phyloP scores from a whole-genome alignment of 108 stramenopile genomes.

The Schizochytrium sp. region DNA sequence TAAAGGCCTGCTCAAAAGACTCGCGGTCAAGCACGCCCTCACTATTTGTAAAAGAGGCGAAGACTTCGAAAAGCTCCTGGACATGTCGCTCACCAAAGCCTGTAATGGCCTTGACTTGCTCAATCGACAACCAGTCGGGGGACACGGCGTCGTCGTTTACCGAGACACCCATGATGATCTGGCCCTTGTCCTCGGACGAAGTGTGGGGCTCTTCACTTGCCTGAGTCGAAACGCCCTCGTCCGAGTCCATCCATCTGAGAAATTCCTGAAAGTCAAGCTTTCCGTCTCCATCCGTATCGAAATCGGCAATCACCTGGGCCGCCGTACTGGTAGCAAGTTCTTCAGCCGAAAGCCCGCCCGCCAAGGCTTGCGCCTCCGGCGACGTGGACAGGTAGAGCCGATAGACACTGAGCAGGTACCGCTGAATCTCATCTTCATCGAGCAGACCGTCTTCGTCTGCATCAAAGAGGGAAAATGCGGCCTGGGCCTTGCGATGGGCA shows the following conservation, averaged over 20 bases:
- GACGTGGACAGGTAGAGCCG: not conserved
- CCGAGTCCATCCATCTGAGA: constrained; percentile 3
- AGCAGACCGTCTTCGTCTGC: constrained; percentile 8
- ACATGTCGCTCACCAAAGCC: not conserved
- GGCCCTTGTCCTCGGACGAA: not conserved
- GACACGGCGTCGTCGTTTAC: not conserved
- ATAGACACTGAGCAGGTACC: constrained; percentile 2
- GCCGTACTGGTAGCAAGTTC: constrained; percentile 23
- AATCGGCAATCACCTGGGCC: constrained; percentile 17
- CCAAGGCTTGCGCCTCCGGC: not conserved
- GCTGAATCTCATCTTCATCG: constrained; percentile 1
- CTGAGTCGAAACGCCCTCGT: not conserved
- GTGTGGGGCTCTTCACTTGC: too few relatives aligned
- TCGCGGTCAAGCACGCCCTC: not conserved
- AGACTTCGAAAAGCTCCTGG: constrained; percentile 19
- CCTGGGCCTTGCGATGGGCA: not conserved
- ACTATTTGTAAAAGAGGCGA: not conserved
- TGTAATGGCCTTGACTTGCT: not conserved
- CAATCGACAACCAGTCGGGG: not conserved
- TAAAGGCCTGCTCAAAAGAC: not conserved
- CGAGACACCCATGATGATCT: not conserved
- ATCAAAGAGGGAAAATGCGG: constrained; percentile 9
- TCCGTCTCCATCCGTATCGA: not conserved
- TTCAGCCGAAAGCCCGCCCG: not conserved
- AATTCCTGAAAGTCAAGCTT: constrained; percentile 16